Evolutionary conservation across 108 stramenopile species (phyloP), one percentile per base, ranked within the genome.

Genomic region (Cyclostephanos invisitatus): DNA sequence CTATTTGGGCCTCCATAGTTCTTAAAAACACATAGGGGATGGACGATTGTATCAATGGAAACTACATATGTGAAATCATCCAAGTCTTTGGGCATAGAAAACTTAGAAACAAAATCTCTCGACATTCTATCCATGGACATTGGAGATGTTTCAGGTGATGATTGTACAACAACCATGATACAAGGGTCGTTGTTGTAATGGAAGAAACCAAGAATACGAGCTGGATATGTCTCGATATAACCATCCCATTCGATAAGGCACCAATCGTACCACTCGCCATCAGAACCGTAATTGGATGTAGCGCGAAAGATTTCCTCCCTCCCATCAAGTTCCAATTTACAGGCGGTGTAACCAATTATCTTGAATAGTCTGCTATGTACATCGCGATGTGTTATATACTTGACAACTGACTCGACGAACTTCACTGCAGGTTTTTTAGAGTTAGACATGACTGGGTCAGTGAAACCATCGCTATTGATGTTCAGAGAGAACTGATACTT

Each of bases 231-330:
- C 8, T 20, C 49, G 17, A 3, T 8, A 9, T 50, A 20, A 3
- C 49, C 49, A 3, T 50, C 49, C 17, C 18, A n/a, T 20, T 50
- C 49, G 10, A 50, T 20, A 4, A 50, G 20, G 20, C 49, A 50
- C 49, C 49, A 50, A 20, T 50, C 49, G 20, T 50, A 50, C 49
- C 49, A 50, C 49, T n/a, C 18, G 17, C 49, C 49, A 8, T 50
- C 49, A n/a, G 17, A 20, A 50, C 49, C 49, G 20, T 50, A 50
- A 50, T 50, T 50, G 3, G 49, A n/a, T 3, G 49, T 20, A 8
- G 49, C 49, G 3, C 49, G 17, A 20, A 50, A 50, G 49, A 50
- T 50, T 20, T 50, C 49, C 49, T 50, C 20, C 49, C 49, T n/a
- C 17, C 49, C 49, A 7, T 50, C 20, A n/a, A 50, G 20, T 20